These are phyloP conservation scores for Scheffersomyces cryptocercus DNA, from an alignment of 1,139 yeast species.

Conservation along the genomic window DNA sequence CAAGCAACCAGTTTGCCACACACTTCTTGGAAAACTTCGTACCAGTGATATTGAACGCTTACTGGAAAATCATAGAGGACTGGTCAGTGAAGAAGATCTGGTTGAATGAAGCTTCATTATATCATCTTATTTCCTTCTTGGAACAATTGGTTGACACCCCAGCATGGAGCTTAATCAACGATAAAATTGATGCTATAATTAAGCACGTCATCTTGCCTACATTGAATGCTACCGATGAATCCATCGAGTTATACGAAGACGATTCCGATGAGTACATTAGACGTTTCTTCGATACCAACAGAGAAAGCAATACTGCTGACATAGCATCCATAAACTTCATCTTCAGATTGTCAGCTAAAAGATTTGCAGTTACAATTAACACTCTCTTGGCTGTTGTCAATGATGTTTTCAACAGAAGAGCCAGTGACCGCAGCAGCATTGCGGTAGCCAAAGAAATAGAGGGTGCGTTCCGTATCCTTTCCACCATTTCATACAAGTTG, in stretches of 20 bases:
- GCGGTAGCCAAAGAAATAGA: constrained; percentile 44
- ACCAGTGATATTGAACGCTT: constrained; percentile 60
- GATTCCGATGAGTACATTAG: constrained; percentile 76
- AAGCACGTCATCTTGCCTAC: constrained; percentile 65
- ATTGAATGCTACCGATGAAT: constrained; percentile 54
- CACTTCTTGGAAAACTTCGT: constrained; percentile 53
- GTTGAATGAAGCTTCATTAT: constrained; percentile 61
- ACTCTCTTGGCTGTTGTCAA: constrained; percentile 49
- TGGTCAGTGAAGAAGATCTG: constrained; percentile 61
- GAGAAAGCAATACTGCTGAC: constrained; percentile 76
- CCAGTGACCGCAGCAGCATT: constrained; percentile 29
- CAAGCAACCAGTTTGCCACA: constrained; percentile 41
- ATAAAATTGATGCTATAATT: constrained; percentile 58
- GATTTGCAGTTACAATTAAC: constrained; percentile 46
- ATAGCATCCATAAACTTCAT: constrained; percentile 80
- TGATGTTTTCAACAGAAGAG: constrained; percentile 49
- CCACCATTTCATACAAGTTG: constrained; percentile 46
- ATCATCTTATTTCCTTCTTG: constrained; percentile 62
- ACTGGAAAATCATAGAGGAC: constrained; percentile 57
- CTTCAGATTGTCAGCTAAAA: constrained; percentile 47
- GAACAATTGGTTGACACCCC: constrained; percentile 61
- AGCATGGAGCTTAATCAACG: constrained; percentile 54
- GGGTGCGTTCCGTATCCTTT: constrained; percentile 52
- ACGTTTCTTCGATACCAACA: constrained; percentile 66
- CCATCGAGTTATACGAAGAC: constrained; percentile 65